phyloP scores from a whole-genome alignment of 257 asterid genomes.

The Scutellaria barbata region DNA sequence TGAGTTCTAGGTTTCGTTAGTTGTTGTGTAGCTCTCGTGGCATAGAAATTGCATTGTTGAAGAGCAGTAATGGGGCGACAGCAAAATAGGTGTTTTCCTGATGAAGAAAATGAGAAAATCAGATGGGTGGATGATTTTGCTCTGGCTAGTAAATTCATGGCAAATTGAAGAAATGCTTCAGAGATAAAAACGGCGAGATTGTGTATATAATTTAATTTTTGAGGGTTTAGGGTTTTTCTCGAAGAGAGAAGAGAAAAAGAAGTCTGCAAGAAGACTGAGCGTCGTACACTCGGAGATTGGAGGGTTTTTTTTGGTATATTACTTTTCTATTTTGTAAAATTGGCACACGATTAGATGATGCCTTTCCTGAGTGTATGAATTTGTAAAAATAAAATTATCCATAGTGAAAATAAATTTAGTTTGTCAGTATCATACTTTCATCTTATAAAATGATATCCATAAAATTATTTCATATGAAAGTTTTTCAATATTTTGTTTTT shows the following conservation, averaged over 20 bases:
- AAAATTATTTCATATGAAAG: no score
- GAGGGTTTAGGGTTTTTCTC: conserved; percentile 29
- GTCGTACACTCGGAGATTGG: neutral
- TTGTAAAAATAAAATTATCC: no score
- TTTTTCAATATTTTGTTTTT: no score
- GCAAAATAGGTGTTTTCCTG: conserved; percentile 31
- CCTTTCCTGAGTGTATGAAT: no score
- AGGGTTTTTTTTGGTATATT: no score
- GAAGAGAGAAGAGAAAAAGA: neutral
- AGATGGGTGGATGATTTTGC: conserved; percentile 40
- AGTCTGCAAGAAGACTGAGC: neutral
- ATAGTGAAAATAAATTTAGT: no score
- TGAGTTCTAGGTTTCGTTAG: conserved; percentile 28
- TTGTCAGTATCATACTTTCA: no score
- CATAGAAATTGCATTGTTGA: conserved; percentile 42
- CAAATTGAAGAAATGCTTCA: conserved; percentile 2
- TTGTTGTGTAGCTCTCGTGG: conserved; percentile 42
- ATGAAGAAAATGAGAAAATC: conserved; percentile 35
- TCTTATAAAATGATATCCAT: no score
- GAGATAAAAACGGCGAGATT: neutral
- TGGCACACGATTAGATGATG: no score
- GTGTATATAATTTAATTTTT: conserved; percentile 12
- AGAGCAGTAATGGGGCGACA: conserved; percentile 39
- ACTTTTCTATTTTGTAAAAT: no score
- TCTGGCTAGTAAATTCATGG: conserved; percentile 66